Evolutionary conservation across 768 basidiomycete genomes (phyloP), one percentile per base, ranked within the genome.

Genomic region (Macrolepiota albuminosa): DNA sequence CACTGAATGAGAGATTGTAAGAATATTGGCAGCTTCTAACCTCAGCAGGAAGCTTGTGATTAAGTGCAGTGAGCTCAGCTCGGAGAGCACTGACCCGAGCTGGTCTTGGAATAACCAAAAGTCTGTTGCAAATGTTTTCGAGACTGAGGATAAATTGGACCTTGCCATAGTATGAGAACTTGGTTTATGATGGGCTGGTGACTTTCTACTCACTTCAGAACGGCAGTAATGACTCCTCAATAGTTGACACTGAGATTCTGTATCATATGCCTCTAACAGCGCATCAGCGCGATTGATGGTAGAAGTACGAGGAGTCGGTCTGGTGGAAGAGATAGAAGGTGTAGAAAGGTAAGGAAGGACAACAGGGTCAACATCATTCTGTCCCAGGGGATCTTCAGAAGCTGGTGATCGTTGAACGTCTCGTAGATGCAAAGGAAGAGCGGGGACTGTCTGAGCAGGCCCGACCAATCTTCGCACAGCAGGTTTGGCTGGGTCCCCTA

Each of bases 31-130:
- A 14, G 40, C n/a, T 1, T 67, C 69, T 71, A 73, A 93, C 95
- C 81, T 98, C 97, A 3, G 97, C 93, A 14, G 97, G 97, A 34
- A 99, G 83, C 70, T 90, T 92, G 69, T 99, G 96, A 68, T 99
- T 99, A 56, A 99, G 76, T 18, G 89, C 88, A 5, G 97, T 99
- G 66, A 99, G 74, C 71, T 98, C 97, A 36, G 97, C 97, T 69
- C 97, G 80, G 48, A 99, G 76, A n/a, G 97, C 95, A 71, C 94
- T 96, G 45, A 98, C 89, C 42, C 96, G 86, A 13, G 97, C 97
- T 48, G 91, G 94, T 68, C 89, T 89, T 14, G 97, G 97, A 0
- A 99, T 87, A 31, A 97, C 87, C 52, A 99, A 75, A 40, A 99
- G 81, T 53, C 92, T 83, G 68, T 96, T 96, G 64, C 88, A 93